Percentiles rank a stretch among this genome's conserved stretches.
phyloP scores from a whole-genome alignment of 305 asterid species.

The Rubia balearica region DNA sequence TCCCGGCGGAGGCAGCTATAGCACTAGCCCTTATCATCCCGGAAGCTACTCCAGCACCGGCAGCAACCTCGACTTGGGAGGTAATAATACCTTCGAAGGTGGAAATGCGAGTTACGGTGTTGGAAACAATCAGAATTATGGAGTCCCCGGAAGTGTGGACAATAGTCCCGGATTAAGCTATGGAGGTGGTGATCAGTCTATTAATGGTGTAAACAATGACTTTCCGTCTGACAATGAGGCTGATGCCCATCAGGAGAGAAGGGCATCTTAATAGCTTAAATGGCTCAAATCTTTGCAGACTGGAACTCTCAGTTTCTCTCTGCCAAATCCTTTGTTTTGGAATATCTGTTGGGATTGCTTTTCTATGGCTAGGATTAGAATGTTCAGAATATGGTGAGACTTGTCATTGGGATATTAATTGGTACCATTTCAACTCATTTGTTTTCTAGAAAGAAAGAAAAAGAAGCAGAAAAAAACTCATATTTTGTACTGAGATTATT shows the following conservation, averaged over 20 bases:
- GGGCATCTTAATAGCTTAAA: constrained; percentile 18
- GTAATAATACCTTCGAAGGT: neutral
- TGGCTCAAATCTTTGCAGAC: neutral
- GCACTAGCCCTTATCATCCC: constrained; percentile 7
- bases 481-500: neutral
- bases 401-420: neutral
- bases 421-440: neutral
- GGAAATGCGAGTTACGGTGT: neutral
- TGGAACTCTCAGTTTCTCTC: neutral
- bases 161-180: constrained; percentile 13
- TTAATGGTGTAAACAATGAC: constrained; percentile 12
- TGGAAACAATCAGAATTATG: constrained; percentile 17
- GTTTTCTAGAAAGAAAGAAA: neutral
- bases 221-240: constrained; percentile 16
- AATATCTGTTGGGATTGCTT: neutral
- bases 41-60: constrained; percentile 11
- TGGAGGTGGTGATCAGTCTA: constrained; percentile 20
- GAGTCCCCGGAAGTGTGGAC: constrained; percentile 25
- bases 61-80: constrained; percentile 17
- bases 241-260: constrained; percentile 26
- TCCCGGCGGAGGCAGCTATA: constrained; percentile 9
- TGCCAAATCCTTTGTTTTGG: neutral
- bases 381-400: neutral
- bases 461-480: neutral
- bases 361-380: neutral